Evolutionary conservation across 306 rosid genomes (phyloP), one percentile per base, ranked within the genome.

Genomic region (Begonia fuchsioides): DNA sequence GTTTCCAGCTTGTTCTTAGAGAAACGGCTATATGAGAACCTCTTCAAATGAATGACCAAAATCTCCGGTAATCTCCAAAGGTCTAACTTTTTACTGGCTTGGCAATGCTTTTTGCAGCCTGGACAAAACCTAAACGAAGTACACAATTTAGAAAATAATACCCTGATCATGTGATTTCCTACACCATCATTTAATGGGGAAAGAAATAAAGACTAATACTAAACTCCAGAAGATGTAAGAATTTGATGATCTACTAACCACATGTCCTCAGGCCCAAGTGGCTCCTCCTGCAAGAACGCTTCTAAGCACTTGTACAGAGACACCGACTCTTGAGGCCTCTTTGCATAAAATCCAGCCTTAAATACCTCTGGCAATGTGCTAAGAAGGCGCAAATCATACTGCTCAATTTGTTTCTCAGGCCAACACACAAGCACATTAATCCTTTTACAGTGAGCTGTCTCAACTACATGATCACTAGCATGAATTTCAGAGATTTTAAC

Each of bases 191-290:
- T 48, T 47, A 46, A 17, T 26, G 47, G 49, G 51, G 52, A 65
- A 49, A 19, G 4, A 26, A 26, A 3, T 2, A 26, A 26, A 6
- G 8, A 26, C 7, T 26, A 26, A 26, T 4, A 5, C 35, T 2
- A 26, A 26, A 26, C 44, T 50, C 11, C 17, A 47, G 50, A 15
- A n/a, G 3, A 47, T n/a, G 50, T 39, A 13, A 35, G 19, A 39
- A 17, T 9, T 12, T 11, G 19, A 40, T 3, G 13, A 17, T 0
- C 18, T 38, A 79, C 98, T 69, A 44, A 90, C 98, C 98, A 90
- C 98, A 90, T 90, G 71, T 90, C 98, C 68, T 90, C 94, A 11
- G 98, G 98, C 57, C 98, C 98, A 65, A 90, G 94, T 56, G 98
- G 98, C 67, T 90, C 98, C 81, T 85, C 93, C 70, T 73, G 94